Evolutionary conservation across 2,329 filamentous ascomycete species (phyloP).

Genomic region (Pseudocercospora fuligena): DNA sequence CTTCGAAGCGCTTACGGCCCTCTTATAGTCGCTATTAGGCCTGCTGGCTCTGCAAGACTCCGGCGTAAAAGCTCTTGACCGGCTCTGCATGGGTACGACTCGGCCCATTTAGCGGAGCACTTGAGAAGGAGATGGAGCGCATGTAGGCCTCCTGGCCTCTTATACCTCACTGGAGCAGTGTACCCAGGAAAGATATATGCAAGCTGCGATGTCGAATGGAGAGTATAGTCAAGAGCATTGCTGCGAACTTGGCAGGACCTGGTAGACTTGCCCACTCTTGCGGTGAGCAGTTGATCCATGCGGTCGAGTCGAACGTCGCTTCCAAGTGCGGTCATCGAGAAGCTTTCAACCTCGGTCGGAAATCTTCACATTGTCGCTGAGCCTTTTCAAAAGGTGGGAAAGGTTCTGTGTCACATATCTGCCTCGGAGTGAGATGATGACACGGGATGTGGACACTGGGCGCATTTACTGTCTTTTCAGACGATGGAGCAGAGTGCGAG

Average conservation of each 20-base stretch:
- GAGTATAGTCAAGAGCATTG: background rate
- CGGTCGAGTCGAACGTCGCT: background rate
- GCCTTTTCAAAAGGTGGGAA: too few relatives aligned
- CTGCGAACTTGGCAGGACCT: background rate
- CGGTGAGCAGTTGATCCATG: too few relatives aligned
- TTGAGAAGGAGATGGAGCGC: too few relatives aligned
- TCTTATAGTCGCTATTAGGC: too few relatives aligned
- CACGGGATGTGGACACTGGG: background rate
- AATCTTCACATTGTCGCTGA: background rate
- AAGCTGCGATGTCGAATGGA: background rate
- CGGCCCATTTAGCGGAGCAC: too few relatives aligned
- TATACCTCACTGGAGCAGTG: background rate
- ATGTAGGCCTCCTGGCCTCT: background rate
- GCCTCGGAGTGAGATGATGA: background rate
- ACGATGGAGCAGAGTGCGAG: too few relatives aligned
- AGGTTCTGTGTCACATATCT: background rate
- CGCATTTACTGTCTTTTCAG: background rate
- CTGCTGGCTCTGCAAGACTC: too few relatives aligned
- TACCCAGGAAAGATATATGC: background rate
- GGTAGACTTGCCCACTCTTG: too few relatives aligned
- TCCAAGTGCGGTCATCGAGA: background rate
- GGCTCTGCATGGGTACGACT: too few relatives aligned
- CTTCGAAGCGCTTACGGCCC: too few relatives aligned
- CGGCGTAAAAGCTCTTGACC: too few relatives aligned
- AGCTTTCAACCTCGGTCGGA: background rate